Percentiles rank a stretch among this genome's conserved stretches.
phyloP scores from a whole-genome alignment of 148 eudicot species.

The Tetragonia tetragonoides region DNA sequence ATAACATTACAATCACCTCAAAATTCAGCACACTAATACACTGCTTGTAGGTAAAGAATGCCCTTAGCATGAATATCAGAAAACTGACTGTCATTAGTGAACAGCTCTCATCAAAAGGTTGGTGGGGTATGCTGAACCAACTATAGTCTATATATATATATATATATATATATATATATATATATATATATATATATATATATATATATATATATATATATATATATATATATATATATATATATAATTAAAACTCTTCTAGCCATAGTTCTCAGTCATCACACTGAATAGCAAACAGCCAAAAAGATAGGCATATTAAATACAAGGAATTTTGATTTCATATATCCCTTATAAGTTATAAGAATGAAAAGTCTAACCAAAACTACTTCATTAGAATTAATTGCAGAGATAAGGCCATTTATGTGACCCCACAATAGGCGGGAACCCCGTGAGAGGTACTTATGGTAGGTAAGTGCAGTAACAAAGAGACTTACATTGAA shows the following conservation, averaged over 20 bases:
- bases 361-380: no score
- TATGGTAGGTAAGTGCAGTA: not conserved
- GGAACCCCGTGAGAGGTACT: no score
- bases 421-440: no score
- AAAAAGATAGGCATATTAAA: not conserved
- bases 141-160: no score
- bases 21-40: not conserved
- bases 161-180: no score
- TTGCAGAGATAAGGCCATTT: no score
- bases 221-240: no score
- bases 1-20: not conserved
- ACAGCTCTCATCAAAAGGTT: not conserved
- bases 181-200: no score
- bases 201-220: no score
- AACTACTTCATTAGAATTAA: no score
- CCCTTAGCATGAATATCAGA: not conserved
- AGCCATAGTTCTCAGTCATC: not conserved
- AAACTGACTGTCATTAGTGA: not conserved
- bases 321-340: not conserved
- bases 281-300: not conserved
- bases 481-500: slow-evolving; percentile 51
- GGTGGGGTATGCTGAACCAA: not conserved
- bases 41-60: not conserved
- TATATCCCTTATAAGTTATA: no score
- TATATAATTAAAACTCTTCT: not conserved